Conservation (phyloP, 2,329 filamentous ascomycete species). For the Fusarium sp. region DNA sequence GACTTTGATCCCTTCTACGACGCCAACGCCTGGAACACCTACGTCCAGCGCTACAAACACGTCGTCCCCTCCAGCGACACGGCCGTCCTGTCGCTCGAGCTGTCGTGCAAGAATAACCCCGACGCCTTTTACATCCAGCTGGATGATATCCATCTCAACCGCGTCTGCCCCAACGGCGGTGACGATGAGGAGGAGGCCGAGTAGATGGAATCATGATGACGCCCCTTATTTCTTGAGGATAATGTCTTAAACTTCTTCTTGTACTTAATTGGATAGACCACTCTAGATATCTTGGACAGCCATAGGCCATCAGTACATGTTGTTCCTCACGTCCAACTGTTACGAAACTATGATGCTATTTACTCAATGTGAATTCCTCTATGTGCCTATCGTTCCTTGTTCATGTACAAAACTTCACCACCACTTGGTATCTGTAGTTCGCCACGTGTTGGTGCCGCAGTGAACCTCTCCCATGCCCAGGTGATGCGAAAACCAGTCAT, state of each 20-base stretch:
- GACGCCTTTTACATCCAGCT: slow-evolving; percentile 13
- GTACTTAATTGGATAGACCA: neutral
- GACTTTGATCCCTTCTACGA: slow-evolving; percentile 26
- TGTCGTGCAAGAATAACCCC: slow-evolving; percentile 4
- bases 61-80: neutral
- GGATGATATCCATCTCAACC: slow-evolving; percentile 18
- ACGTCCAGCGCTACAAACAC: slow-evolving; percentile 2
- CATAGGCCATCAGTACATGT: neutral
- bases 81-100: slow-evolving; percentile 8
- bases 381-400: neutral
- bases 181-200: neutral
- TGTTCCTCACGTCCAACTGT: neutral
- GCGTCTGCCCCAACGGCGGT: neutral
- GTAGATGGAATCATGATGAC: neutral
- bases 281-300: neutral
- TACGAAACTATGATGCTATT: neutral
- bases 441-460: slow-evolving; percentile 32
- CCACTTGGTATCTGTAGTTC: neutral
- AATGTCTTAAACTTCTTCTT: neutral
- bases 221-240: neutral
- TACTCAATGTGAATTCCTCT: neutral
- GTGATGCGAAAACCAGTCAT: slow-evolving; percentile 47
- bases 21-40: neutral
- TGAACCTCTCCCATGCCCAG: slow-evolving; percentile 43
- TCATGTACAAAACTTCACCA: slow-evolving; percentile 3